Evolutionary conservation across 345 rosid species (phyloP), one percentile per base, ranked within the genome.

Genomic region (Populus euphratica): DNA sequence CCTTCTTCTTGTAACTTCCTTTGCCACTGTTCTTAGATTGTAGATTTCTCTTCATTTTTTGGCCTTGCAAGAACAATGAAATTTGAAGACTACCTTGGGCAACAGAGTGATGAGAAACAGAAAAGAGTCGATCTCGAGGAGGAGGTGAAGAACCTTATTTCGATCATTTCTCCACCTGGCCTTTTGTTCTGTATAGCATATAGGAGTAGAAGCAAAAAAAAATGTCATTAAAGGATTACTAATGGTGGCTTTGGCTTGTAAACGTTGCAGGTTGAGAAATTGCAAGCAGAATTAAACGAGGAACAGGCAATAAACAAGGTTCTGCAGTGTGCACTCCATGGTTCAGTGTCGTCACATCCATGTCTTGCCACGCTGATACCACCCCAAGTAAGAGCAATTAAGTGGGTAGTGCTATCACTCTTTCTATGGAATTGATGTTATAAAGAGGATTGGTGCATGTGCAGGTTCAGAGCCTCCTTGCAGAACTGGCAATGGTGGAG

Each of bases 11-110:
- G 5, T 29, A 2, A 38, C 5, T 65, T 75, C 56, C 62, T 68
- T 35, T n/a, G 63, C 14, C 56, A 21, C 18, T 21, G 70, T 17
- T 67, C 29, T 21, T 20, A 23, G 29, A 12, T 54, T 29, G 54
- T 36, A 38, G 71, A 43, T 67, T 64, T 6, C 68, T 38, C 63
- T 38, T 33, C 38, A 29, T 56, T 8, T 49, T 59, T 31, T 14
- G 11, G 17, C 72, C 14, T 12, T 25, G 44, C 68, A 63, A 13
- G 39, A 77, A 87, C 38, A 38, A 94, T 90, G 97, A 94, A 89
- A 84, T 94, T 92, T 83, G 97, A 92, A 83, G 91, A 94, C 81
- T 81, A 88, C 65, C 86, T 90, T 72, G 89, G 83, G 95, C 89
- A 89, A 73, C 78, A 76, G 80, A 81, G 61, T 23, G 88, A 79